A percentile compares a stretch with the other conserved stretches of the same genome.
Conservation (phyloP, 202 grass and related monocot genomes). For the Hordeum pubiflorum region DNA sequence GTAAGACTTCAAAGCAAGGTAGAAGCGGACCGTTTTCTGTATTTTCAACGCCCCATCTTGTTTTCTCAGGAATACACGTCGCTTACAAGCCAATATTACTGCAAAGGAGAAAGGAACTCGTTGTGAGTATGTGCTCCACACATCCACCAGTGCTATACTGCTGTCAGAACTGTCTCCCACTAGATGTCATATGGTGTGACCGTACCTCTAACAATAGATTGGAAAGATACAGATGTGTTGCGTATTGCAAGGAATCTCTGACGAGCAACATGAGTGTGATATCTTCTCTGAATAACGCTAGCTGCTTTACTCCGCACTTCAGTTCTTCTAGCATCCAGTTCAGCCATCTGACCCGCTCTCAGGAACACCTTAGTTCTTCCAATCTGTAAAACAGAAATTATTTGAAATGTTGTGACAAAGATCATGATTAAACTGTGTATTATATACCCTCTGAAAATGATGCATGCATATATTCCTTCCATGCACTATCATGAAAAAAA, state of each 20-base stretch:
- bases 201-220: slow-evolving; percentile 79
- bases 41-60: slow-evolving; percentile 54
- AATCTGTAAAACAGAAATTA: slow-evolving; percentile 44
- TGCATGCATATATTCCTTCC: not conserved
- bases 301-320: slow-evolving; percentile 72
- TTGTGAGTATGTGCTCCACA: not conserved
- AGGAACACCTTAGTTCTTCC: slow-evolving; percentile 93
- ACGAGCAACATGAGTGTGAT: slow-evolving; percentile 54
- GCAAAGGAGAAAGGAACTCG: slow-evolving; percentile 29
- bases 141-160: not conserved
- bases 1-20: slow-evolving; percentile 52
- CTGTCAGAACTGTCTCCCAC: not conserved
- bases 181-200: not conserved
- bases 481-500: slow-evolving; percentile 2
- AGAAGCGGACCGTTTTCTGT: slow-evolving; percentile 49
- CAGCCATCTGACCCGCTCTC: slow-evolving; percentile 96
- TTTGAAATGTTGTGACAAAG: slow-evolving; percentile 12
- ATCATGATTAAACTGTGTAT: not conserved
- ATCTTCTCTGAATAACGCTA: slow-evolving; percentile 57
- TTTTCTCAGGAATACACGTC: slow-evolving; percentile 47
- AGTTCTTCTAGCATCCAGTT: slow-evolving; percentile 91
- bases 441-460: not conserved
- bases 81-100: slow-evolving; percentile 58
- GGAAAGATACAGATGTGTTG: slow-evolving; percentile 42
- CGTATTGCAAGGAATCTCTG: slow-evolving; percentile 46